Base-by-base conservation (phyloP, 2,329 filamentous ascomycete species). In the Albifimbria verrucaria region DNA sequence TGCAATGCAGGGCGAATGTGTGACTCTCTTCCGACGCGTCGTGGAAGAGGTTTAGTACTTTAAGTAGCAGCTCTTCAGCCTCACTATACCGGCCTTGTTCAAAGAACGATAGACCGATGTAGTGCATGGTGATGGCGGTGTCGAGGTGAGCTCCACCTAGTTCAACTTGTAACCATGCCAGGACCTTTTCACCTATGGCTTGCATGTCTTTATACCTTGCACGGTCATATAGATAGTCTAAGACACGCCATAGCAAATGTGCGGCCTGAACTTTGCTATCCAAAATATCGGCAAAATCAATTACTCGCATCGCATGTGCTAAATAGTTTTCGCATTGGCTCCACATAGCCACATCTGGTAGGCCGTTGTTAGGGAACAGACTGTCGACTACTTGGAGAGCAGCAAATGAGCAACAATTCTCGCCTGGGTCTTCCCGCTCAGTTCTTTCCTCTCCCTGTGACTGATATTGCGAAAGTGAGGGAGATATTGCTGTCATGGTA, bases 281-380 rank as follows among this genome's bases (percentile, higher is more conserved):
- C 48, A 60, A 56, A 2, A 57, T 11, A 23, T 62, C 53, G 3
- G 62, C 58, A 65, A 59, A 66, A 9, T 59, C 49, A 5, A 49
- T 55, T n/a, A 58, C 56, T 44, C 52, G 61, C 26, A 65, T 48
- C 11, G 64, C 62, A 55, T 71, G 66, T 21, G 57, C 51, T 10
- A 68, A 36, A 41, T 68, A 67, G 50, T 52, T 57, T 24, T 68
- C 61, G 41, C 62, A 65, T 24, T 54, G 28, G 32, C 6, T 42
- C 63, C 61, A 65, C 26, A 51, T 51, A 17, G 59, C 52, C 21
- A 24, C 50, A 20, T 48, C 42, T 1, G 22, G n/a, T 22, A n/a
- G n/a, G n/a, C n/a, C n/a, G n/a, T 49, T 20, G 11, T 44, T 20
- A 1, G 59, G 64, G 52, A 68, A 65, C 6, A 61, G 49, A 1